Evolutionary conservation across 441 rosid genomes (phyloP), one percentile per base, ranked within the genome.

Genomic region (Mallotus repandus): DNA sequence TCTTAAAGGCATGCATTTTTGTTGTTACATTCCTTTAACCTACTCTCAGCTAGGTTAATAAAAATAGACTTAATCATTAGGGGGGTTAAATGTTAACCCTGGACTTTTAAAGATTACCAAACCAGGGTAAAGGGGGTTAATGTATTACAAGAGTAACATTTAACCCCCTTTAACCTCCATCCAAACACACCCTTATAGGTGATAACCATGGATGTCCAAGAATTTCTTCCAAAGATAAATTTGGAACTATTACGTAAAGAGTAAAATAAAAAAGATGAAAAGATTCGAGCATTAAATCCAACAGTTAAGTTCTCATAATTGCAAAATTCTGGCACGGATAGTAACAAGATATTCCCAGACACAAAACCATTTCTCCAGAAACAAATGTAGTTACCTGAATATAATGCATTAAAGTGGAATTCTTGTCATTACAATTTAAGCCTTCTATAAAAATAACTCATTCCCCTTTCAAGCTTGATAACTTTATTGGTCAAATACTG

Each of bases 361-460:
- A 11, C 13, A 18, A 74, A 41, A 14, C 19, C 41, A 53, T 57
- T 55, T 52, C 38, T 78, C 41, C 41, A 35, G 14, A 43, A 41
- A 64, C 66, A 74, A 32, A 60, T 29, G 9, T 18, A 38, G 55
- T 79, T 80, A 94, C 97, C 96, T 95, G 99, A 81, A 91, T 90
- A 77, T 93, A 95, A 78, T 93, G 98, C 61, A 95, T 70, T 35
- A 91, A 78, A 56, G 92, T 87, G 76, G 97, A 95, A 76, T 93
- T 95, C 80, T 91, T 95, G 72, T 95, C 92, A 5, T 70, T 83
- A n/a, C 92, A 83, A 81, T 95, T 95, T 79, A 90, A 85, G 69
- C 97, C 97, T 76, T 85, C 83, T 61, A 80, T 88, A 93, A 43
- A 82, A 73, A 72, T 87, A 87, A 79, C 67, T 89, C 65, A 59